Base-by-base conservation (phyloP, 768 basidiomycete genomes). In the Serendipita vermifera region DNA sequence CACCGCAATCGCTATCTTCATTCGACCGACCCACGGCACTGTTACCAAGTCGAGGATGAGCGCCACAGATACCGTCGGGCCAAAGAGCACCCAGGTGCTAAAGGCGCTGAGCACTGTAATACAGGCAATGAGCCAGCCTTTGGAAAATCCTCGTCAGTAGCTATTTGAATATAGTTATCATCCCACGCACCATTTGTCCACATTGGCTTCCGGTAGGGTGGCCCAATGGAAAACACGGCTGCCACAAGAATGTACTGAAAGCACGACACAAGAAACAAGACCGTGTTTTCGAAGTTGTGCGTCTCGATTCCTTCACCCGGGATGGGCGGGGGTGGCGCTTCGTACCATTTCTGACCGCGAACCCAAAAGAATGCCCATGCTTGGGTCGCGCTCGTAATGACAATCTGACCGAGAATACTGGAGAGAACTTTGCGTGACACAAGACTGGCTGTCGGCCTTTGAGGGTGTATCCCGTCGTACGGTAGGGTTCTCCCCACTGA, bases 201-300 rank as follows among this genome's bases (percentile, higher is more conserved):
- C 77, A 98, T 87, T 24, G 91, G 78, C 68, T 88, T 86, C 51
- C 96, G 80, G 68, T 94, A 99, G 3, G 96, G 96, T 2, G 93
- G 93, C 0, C 96, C 96, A 61, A 98, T 96, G 66, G 89, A 94
- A 72, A 98, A 99, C 0, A 98, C 91, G 0, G 85, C 94, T 11
- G 94, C 96, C 5, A 96, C 88, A 48, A 98, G 74, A 64, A 98
- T 89, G 68, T 99, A 99, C 71, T 99, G 96, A 81, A 98, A 98
- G 59, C 91, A 96, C 7, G 96, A 97, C 39, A 97, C 74, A 61
- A 97, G 69, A 72, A 99, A 99, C 57, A 99, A 69, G 27, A 78
- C 81, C 3, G 96, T 82, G 67, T 99, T 97, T 68, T 98, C 96
- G 64, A 78, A 93, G 66, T 93, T 97, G 38, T 72, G 79, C 20